Percentiles rank a stretch among this genome's conserved stretches.
Conservation (phyloP, 2,329 filamentous ascomycete species). For the Pseudodiploospora longispora region DNA sequence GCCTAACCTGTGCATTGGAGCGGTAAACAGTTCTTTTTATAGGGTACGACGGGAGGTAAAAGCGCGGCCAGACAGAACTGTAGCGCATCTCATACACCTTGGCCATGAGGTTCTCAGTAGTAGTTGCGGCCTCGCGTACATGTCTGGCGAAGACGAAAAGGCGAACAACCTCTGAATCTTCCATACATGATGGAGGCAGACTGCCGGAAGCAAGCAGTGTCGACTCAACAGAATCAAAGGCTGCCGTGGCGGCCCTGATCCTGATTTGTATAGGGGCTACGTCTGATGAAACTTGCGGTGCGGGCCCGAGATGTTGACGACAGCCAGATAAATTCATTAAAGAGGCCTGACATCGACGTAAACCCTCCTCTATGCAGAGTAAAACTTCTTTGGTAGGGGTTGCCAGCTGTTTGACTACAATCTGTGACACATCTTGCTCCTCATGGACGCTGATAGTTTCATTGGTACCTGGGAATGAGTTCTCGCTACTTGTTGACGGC, state of each 20-base stretch:
- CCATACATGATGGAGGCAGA: constrained; percentile 36
- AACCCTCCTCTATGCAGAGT: constrained; percentile 33
- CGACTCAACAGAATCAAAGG: constrained; percentile 40
- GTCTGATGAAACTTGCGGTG: constrained; percentile 32
- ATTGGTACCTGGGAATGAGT: constrained; percentile 1
- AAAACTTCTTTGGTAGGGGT: constrained; percentile 40
- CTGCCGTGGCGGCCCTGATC: constrained; percentile 34
- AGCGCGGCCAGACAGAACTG: constrained; percentile 27
- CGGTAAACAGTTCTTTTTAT: constrained; percentile 44
- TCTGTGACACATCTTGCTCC: constrained; percentile 13
- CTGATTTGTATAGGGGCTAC: constrained; percentile 29
- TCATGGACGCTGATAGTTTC: constrained; percentile 3
- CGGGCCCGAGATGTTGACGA: constrained; percentile 38
- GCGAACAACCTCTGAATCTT: constrained; percentile 42
- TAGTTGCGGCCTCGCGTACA: constrained; percentile 42
- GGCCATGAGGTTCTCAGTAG: constrained; percentile 36
- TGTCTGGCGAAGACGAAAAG: constrained; percentile 49
- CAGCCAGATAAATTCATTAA: constrained; percentile 47
- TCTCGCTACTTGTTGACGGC: constrained; percentile 1
- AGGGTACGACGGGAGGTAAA: constrained; percentile 46
- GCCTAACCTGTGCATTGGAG: constrained; percentile 48
- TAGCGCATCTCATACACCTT: constrained; percentile 42
- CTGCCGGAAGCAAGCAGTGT: constrained; percentile 36
- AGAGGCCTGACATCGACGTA: constrained; percentile 41
- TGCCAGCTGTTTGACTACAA: constrained; percentile 26